Evolutionary conservation across 139 green algal species (phyloP), one percentile per base, ranked within the genome.

Genomic region (Closterium sp.): DNA sequence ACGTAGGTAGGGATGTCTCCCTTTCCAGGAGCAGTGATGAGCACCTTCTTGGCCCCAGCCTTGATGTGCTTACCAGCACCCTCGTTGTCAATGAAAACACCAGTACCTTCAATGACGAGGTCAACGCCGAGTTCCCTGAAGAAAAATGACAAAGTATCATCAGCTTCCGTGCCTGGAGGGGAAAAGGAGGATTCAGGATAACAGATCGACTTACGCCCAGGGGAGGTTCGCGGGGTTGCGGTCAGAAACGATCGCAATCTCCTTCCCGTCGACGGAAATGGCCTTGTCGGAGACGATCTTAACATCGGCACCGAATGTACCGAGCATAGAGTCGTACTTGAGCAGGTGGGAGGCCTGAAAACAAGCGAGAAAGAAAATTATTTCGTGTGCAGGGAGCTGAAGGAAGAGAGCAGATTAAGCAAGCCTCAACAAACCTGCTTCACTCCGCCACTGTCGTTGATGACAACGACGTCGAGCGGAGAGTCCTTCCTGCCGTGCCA

Each of bases 251-350:
- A 96, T 88, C 62, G 95, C 88, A 91, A 96, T 96, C 34, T 62
- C 32, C 93, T 96, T 96, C 28, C 95, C 95, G 91, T 96, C 93
- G 22, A 96, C 93, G 28, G 93, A 94, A 89, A 96, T 96, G 90
- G 88, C 89, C 38, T 95, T 90, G 73, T 96, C 95, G 79, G 92
- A 90, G 86, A 94, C 89, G 27, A 95, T 90, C 92, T 96, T 94
- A 9, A 96, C 92, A 32, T 96, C 94, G n/a, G 95, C 95, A 42
- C 93, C 89, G 95, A 96, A 96, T 3, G 95, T 96, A 42, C 95
- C 95, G 86, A 96, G 92, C 62, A 96, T 96, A 89, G 95, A 96
- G 91, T 96, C 95, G 91, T 96, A 96, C 95, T 95, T 95, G 7
- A 95, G 87, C 24, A 95, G 50, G 93, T 95, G 93, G 50, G 93